phyloP scores from a whole-genome alignment of 2,329 filamentous ascomycete species.

The Fusarium verrucosum region DNA sequence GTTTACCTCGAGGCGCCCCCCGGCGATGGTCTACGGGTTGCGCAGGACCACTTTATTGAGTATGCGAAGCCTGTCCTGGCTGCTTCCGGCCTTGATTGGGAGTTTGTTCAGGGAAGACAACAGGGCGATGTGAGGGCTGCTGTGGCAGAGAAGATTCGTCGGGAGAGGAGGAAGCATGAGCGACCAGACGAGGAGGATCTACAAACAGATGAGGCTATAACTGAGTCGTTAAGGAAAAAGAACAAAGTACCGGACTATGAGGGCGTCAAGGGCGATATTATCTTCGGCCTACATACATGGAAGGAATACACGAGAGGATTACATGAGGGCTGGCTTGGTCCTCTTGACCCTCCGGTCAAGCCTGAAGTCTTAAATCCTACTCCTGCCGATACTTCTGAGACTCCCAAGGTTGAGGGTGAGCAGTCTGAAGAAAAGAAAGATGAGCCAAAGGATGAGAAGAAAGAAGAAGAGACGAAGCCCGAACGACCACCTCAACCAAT shows the following conservation, averaged over 20 bases:
- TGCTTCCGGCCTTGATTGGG: conserved; percentile 91
- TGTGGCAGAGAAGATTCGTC: conserved; percentile 85
- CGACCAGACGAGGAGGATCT: conserved; percentile 59
- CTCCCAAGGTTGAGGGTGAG: conserved; percentile 41
- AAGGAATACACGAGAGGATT: conserved; percentile 95
- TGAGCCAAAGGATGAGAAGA: conserved; percentile 48
- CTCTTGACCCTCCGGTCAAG: conserved; percentile 70
- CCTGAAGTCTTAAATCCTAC: conserved; percentile 16
- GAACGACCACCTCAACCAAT: conserved; percentile 69
- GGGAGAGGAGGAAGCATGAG: conserved; percentile 69
- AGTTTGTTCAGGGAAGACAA: conserved; percentile 89
- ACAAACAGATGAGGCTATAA: conserved; percentile 61
- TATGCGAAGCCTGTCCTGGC: conserved; percentile 95
- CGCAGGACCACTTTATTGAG: conserved; percentile 95
- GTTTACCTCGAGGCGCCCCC: conserved; percentile 88
- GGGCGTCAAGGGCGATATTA: conserved; percentile 82
- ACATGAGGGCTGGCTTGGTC: conserved; percentile 96
- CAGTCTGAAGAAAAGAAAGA: conserved; percentile 47
- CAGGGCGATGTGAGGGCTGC: conserved; percentile 93
- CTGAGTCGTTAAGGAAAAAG: conserved; percentile 70
- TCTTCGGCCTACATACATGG: conserved; percentile 93
- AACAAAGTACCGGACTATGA: conserved; percentile 76
- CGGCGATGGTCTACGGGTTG: conserved; percentile 80
- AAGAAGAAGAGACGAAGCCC: conserved; percentile 63
- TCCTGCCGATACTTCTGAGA: conserved; percentile 30